These are phyloP conservation scores for Rhytidiadelphus loreus DNA, from an alignment of 225 moss, liverwort and hornwort genomes.

Conservation along the genomic window DNA sequence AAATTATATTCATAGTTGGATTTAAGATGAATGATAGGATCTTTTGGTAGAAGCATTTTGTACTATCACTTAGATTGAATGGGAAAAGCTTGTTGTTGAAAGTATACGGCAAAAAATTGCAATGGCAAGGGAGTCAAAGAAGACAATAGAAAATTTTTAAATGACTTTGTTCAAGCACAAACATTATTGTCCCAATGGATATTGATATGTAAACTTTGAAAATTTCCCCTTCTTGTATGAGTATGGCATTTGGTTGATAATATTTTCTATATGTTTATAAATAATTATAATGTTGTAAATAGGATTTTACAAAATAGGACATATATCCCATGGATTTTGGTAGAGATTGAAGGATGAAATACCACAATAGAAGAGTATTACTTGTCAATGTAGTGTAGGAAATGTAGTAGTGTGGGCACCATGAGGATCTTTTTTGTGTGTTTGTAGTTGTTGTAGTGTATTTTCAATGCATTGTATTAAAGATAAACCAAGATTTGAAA, in stretches of 20 bases:
- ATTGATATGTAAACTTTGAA: not conserved
- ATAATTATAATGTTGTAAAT: not conserved
- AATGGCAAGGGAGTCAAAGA: not conserved
- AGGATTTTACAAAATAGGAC: not conserved
- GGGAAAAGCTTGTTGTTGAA: not conserved
- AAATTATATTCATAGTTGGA: not conserved
- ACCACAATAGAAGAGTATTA: no score
- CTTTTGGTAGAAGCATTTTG: not conserved
- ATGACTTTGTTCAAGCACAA: not conserved
- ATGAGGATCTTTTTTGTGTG: no score
- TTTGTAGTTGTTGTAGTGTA: no score
- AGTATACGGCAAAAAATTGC: not conserved
- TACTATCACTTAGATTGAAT: not conserved
- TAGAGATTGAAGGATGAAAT: no score
- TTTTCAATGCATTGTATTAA: no score
- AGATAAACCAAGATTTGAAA: no score
- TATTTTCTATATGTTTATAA: not conserved
- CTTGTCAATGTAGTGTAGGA: no score
- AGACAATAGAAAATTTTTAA: not conserved
- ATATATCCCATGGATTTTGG: no score
- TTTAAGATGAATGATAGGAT: not conserved
- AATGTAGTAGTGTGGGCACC: no score
- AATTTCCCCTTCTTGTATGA: not conserved
- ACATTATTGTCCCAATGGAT: not conserved
- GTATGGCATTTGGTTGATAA: not conserved